Evolutionary conservation across 1,139 yeast genomes (phyloP).

Genomic region (Pneumocystis murina): DNA sequence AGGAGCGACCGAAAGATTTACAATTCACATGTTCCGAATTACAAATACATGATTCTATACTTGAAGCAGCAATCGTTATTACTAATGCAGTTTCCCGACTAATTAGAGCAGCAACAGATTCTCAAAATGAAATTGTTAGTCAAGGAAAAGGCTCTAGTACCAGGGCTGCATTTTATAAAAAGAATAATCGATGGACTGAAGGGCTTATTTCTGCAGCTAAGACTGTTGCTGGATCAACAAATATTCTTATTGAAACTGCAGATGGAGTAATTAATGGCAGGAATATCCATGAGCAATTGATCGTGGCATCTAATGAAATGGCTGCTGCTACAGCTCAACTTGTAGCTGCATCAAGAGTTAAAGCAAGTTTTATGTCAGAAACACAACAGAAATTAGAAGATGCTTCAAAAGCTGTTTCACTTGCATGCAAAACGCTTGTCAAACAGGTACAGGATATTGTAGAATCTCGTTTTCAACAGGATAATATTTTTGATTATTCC

Average conservation of each 20-base stretch:
- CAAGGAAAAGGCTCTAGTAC: slow-evolving; percentile 54
- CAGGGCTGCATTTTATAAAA: slow-evolving; percentile 65
- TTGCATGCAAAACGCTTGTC: slow-evolving; percentile 62
- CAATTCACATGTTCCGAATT: slow-evolving; percentile 43
- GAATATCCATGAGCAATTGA: slow-evolving; percentile 66
- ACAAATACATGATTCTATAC: slow-evolving; percentile 62
- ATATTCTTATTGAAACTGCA: slow-evolving; percentile 64
- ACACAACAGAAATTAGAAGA: slow-evolving; percentile 61
- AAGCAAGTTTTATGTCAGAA: slow-evolving; percentile 61
- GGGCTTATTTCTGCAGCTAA: slow-evolving; percentile 85
- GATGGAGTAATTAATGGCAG: slow-evolving; percentile 59
- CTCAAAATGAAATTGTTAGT: slow-evolving; percentile 70
- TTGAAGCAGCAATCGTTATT: slow-evolving; percentile 67
- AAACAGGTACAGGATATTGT: slow-evolving; percentile 52
- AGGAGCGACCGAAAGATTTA: slow-evolving; percentile 38
- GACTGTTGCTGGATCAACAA: slow-evolving; percentile 76
- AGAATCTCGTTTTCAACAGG: slow-evolving; percentile 29
- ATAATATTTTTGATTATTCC: slow-evolving; percentile 42
- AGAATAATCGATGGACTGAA: slow-evolving; percentile 87
- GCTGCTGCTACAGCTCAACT: slow-evolving; percentile 88
- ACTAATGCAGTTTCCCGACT: slow-evolving; percentile 64
- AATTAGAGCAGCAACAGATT: slow-evolving; percentile 62
- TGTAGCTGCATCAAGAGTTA: slow-evolving; percentile 83
- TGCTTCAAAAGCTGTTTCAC: slow-evolving; percentile 54
- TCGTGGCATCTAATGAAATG: slow-evolving; percentile 83